A percentile compares a stretch with the other conserved stretches of the same genome.
Conservation (phyloP, 257 asterid species). For the Plantago elongata region DNA sequence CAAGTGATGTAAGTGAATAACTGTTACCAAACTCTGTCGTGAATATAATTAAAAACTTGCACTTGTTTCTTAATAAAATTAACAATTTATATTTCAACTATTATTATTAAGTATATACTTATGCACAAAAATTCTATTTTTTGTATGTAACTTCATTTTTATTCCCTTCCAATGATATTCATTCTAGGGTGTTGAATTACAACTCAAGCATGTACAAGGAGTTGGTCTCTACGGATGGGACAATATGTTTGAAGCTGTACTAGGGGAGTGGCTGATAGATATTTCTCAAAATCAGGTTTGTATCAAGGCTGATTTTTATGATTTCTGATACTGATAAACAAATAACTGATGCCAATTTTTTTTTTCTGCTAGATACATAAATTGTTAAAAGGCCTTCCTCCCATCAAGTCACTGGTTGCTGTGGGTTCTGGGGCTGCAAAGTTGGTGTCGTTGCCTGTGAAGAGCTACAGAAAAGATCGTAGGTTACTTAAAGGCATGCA, state of each 20-base stretch:
- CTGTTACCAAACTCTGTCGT: no score
- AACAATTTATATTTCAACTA: no score
- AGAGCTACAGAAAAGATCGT: slow-evolving; percentile 75
- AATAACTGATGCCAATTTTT: slow-evolving; percentile 18
- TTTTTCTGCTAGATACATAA: slow-evolving; percentile 58
- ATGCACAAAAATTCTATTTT: neutral
- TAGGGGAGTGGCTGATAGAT: slow-evolving; percentile 98
- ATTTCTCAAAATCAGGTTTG: slow-evolving; percentile 93
- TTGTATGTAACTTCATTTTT: neutral
- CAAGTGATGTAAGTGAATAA: neutral
- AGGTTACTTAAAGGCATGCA: slow-evolving; percentile 94
- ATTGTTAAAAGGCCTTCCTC: slow-evolving; percentile 93
- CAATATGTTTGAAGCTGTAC: slow-evolving; percentile 61
- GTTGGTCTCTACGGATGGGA: slow-evolving; percentile 90
- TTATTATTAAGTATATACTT: no score
- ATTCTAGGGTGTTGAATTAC: slow-evolving; percentile 83
- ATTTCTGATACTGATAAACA: slow-evolving; percentile 22
- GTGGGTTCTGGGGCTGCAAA: slow-evolving; percentile 98
- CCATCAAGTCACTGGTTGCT: slow-evolving; percentile 85
- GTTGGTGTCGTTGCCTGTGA: slow-evolving; percentile 81
- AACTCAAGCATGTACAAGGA: slow-evolving; percentile 85
- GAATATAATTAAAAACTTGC: no score
- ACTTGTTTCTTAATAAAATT: no score
- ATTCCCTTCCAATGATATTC: slow-evolving; percentile 21
- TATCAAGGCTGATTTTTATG: slow-evolving; percentile 17